Percentiles rank a stretch among this genome's conserved stretches.
Evolutionary conservation across 495 filamentous ascomycete species (phyloP).

Genomic region (Aspergillus bertholletiae): DNA sequence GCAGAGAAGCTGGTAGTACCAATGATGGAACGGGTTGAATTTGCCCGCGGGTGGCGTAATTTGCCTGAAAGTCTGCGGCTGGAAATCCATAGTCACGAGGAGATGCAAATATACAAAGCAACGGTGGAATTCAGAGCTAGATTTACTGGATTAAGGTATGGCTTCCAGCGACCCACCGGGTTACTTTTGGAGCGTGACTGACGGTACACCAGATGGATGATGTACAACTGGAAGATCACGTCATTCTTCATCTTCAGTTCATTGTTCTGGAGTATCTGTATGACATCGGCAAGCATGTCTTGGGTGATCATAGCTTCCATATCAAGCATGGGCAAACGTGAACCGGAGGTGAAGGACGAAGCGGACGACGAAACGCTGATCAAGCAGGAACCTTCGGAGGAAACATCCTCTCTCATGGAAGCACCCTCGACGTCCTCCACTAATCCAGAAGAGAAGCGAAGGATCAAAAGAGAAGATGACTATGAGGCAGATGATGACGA

Average conservation of each 20-base stretch:
- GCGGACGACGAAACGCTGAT: conserved; percentile 12
- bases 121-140: conserved; percentile 64
- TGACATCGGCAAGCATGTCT: conserved; percentile 54
- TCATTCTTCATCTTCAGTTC: conserved; percentile 63
- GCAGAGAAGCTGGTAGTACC: conserved; percentile 56
- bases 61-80: conserved; percentile 57
- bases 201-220: conserved; percentile 57
- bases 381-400: conserved; percentile 29
- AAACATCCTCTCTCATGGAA: conserved; percentile 7
- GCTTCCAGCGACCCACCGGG: not conserved
- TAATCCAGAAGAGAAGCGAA: not conserved
- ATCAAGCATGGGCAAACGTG: conserved; percentile 18
- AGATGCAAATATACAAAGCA: conserved; percentile 72
- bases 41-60: conserved; percentile 51
- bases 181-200: not conserved
- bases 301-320: conserved; percentile 53
- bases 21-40: conserved; percentile 70
- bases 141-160: conserved; percentile 65
- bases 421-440: conserved; percentile 9
- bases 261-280: conserved; percentile 71
- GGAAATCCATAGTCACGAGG: conserved; percentile 62
- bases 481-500: conserved; percentile 16
- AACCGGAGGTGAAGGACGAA: conserved; percentile 24
- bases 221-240: conserved; percentile 73
- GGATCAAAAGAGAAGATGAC: conserved; percentile 21